Evolutionary conservation across 352 stramenopile genomes (phyloP).

Genomic region (Pythium plurisporium): DNA sequence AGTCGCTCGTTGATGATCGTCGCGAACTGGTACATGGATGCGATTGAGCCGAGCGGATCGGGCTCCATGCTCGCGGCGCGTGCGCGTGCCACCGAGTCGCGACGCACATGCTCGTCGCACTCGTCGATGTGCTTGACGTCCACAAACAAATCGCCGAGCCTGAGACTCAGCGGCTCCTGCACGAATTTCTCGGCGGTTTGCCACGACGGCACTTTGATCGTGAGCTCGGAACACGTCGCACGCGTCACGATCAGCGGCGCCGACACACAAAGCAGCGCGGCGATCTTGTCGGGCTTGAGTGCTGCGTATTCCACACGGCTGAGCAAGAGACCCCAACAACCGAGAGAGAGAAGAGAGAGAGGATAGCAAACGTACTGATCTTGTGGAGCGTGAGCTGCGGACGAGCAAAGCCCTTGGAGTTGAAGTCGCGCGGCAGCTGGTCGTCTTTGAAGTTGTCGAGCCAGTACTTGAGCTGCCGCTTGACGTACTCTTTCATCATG

Average conservation of each 20-base stretch:
- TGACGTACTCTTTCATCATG: constrained; percentile 75
- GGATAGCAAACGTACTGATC: constrained; percentile 30
- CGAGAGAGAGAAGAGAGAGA: not conserved
- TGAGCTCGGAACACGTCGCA: constrained; percentile 47
- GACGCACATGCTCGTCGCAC: constrained; percentile 40
- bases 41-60: constrained; percentile 57
- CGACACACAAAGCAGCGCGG: constrained; percentile 37
- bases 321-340: not conserved
- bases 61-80: constrained; percentile 41
- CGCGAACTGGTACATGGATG: constrained; percentile 53
- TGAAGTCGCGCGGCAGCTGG: constrained; percentile 55
- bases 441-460: constrained; percentile 56
- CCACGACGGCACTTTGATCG: constrained; percentile 60
- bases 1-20: constrained; percentile 48
- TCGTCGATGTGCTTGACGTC: constrained; percentile 44
- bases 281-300: constrained; percentile 63
- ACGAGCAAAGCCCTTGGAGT: constrained; percentile 40
- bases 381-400: constrained; percentile 43
- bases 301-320: too few species aligned
- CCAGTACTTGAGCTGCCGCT: constrained; percentile 62
- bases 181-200: constrained; percentile 42
- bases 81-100: constrained; percentile 26
- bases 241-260: constrained; percentile 46
- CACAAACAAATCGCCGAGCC: constrained; percentile 44
- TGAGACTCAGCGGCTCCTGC: constrained; percentile 46